These are phyloP conservation scores for Tuber aestivum DNA, from an alignment of 495 filamentous ascomycete genomes.

Conservation along the genomic window DNA sequence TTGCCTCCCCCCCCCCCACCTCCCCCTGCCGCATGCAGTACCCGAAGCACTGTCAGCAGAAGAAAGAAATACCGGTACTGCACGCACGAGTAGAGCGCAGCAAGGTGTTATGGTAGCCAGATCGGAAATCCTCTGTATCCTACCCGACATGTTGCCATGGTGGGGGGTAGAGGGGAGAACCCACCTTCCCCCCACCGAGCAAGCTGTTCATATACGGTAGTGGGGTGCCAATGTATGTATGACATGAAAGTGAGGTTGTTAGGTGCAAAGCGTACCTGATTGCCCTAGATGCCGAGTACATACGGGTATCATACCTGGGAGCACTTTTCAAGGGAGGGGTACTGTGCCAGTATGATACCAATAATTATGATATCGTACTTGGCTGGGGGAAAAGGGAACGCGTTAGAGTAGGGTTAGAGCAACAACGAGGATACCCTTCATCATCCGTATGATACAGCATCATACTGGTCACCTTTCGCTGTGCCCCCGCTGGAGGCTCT, in stretches of 20 bases:
- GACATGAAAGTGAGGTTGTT: background rate
- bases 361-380: background rate
- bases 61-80: background rate
- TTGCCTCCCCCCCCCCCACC: background rate
- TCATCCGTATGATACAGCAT: no score
- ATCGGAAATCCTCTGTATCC: background rate
- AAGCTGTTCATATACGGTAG: no score
- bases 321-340: background rate
- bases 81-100: background rate
- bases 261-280: background rate
- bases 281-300: background rate
- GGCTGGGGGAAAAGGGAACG: background rate
- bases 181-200: no score
- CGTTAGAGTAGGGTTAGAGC: background rate
- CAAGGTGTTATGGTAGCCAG: background rate
- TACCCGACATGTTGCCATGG: background rate
- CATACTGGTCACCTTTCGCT: background rate
- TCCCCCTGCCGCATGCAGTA: background rate
- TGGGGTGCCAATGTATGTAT: background rate
- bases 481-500: background rate
- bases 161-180: no score
- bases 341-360: background rate
- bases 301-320: no score
- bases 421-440: no score
- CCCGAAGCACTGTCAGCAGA: background rate